Evolutionary conservation across 805 yeast species (phyloP).

Genomic region (Wickerhamomyces subpelliculosus): DNA sequence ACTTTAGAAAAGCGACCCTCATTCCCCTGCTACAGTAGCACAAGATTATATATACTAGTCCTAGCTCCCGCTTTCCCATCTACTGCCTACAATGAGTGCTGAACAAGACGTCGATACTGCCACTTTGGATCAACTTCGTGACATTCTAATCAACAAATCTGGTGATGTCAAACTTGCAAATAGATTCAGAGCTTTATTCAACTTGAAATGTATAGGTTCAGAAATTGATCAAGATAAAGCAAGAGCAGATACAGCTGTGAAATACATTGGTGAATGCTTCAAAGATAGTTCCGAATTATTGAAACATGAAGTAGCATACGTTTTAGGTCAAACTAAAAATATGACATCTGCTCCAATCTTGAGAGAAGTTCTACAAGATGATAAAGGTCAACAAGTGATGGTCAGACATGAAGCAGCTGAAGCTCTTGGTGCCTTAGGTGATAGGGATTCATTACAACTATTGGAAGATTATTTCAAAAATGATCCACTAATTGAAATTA

Average conservation of each 20-base stretch:
- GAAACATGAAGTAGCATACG: slow-evolving; percentile 97
- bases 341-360: slow-evolving; percentile 68
- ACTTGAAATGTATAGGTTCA: slow-evolving; percentile 78
- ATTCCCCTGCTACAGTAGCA: too few species aligned
- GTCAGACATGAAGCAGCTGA: slow-evolving; percentile 99
- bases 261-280: slow-evolving; percentile 82
- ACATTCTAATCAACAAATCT: slow-evolving; percentile 52
- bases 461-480: slow-evolving; percentile 55
- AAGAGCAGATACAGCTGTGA: slow-evolving; percentile 60
- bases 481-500: slow-evolving; percentile 81
- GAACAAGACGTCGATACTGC: slow-evolving; percentile 30
- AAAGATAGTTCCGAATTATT: slow-evolving; percentile 75
- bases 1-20: not conserved
- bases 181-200: slow-evolving; percentile 92
- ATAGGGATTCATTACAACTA: slow-evolving; percentile 58
- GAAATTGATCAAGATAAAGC: slow-evolving; percentile 48
- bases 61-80: too few species aligned
- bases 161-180: slow-evolving; percentile 74
- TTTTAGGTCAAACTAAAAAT: slow-evolving; percentile 91
- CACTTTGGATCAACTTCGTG: slow-evolving; percentile 62
- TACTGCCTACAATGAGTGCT: not conserved
- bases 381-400: slow-evolving; percentile 75
- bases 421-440: slow-evolving; percentile 95
- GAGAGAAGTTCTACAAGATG: slow-evolving; percentile 60
- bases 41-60: too few species aligned